These are phyloP conservation scores for Cetradonia linearis DNA, from an alignment of 495 filamentous ascomycete species.

Conservation along the genomic window DNA sequence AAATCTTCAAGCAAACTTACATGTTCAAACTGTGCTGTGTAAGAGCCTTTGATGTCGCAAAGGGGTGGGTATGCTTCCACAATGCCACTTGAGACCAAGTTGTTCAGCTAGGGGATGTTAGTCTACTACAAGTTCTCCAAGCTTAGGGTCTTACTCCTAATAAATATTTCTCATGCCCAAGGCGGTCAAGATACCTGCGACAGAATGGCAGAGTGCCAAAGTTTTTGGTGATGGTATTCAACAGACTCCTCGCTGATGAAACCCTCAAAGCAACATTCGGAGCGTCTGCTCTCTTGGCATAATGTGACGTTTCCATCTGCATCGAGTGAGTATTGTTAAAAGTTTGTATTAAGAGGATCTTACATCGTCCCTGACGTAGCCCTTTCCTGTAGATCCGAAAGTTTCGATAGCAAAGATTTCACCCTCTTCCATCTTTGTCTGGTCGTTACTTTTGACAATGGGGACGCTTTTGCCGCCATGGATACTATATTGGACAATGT, in stretches of 20 bases:
- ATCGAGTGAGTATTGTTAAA: constrained; percentile 22
- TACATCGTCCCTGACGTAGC: constrained; percentile 37
- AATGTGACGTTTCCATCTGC: constrained; percentile 43
- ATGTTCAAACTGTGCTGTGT: constrained; percentile 54
- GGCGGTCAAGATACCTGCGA: constrained; percentile 52
- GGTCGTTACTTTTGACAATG: constrained; percentile 47
- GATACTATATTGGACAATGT: constrained; percentile 49
- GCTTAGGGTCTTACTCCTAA: constrained; percentile 37
- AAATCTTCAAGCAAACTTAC: constrained; percentile 29
- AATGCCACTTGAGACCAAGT: constrained; percentile 42
- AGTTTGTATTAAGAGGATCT: neutral
- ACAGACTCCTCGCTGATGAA: constrained; percentile 46
- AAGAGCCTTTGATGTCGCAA: constrained; percentile 45
- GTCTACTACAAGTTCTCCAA: neutral
- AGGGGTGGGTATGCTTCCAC: constrained; percentile 45
- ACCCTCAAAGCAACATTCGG: constrained; percentile 43
- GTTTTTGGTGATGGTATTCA: constrained; percentile 53
- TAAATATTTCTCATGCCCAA: constrained; percentile 51
- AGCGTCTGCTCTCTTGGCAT: constrained; percentile 43
- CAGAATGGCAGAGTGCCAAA: constrained; percentile 55
- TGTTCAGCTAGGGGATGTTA: constrained; percentile 36
- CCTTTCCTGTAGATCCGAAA: constrained; percentile 52
- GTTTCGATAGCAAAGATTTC: constrained; percentile 59
- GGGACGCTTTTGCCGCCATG: constrained; percentile 54
- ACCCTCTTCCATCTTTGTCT: constrained; percentile 57